Evolutionary conservation across 148 eudicot genomes (phyloP).

Genomic region (Chenopodium berlandieri): DNA sequence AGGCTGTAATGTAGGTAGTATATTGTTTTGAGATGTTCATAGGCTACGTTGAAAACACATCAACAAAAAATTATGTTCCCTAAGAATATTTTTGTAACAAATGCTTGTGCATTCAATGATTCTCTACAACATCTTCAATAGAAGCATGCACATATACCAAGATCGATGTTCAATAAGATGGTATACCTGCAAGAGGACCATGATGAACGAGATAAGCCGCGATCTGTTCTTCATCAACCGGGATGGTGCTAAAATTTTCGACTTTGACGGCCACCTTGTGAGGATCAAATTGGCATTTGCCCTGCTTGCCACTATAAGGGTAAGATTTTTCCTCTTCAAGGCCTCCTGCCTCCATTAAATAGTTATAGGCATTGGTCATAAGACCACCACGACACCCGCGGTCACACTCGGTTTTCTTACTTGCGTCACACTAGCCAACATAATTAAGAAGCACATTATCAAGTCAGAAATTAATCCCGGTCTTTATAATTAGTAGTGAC

Average conservation of each 20-base stretch:
- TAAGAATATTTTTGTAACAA: background rate
- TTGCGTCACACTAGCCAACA: constrained; percentile 54
- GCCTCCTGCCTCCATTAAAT: constrained; percentile 77
- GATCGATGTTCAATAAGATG: background rate
- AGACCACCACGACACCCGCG: constrained; percentile 78
- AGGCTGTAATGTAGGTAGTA: no score
- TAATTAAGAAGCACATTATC: no score
- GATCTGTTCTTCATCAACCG: constrained; percentile 75
- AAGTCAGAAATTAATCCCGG: background rate
- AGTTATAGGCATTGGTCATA: constrained; percentile 86
- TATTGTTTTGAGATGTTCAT: no score
- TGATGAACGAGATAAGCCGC: constrained; percentile 67
- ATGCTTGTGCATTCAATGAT: no score
- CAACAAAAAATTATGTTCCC: no score
- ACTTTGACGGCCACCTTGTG: constrained; percentile 57
- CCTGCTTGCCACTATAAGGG: constrained; percentile 73
- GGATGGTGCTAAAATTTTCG: constrained; percentile 60
- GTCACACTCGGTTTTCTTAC: constrained; percentile 56
- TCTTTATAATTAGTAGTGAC: background rate
- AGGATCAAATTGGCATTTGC: constrained; percentile 58
- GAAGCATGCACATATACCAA: background rate
- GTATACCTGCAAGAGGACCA: constrained; percentile 86
- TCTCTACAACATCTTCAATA: background rate
- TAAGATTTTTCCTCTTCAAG: constrained; percentile 59
- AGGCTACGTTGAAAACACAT: no score